Evolutionary conservation across 2,329 filamentous ascomycete species (phyloP).

Genomic region (Neofusicoccum kwambonambiense): DNA sequence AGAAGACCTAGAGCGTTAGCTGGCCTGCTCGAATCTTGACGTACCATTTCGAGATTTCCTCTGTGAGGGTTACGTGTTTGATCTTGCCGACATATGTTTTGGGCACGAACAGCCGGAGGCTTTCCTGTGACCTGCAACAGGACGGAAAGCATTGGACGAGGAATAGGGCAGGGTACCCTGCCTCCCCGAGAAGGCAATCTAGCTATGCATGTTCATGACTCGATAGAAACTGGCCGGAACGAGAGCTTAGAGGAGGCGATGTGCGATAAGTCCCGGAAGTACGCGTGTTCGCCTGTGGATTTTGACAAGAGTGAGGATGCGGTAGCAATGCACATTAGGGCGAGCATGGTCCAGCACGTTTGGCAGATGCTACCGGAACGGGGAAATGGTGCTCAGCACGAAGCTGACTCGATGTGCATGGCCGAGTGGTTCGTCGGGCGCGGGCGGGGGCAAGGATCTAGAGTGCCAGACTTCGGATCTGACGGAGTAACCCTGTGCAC

Average conservation of each 20-base stretch:
- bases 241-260: neutral
- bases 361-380: neutral
- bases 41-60: neutral
- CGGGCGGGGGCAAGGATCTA: neutral
- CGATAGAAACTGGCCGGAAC: neutral
- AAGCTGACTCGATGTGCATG: neutral
- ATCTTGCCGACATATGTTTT: neutral
- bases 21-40: neutral
- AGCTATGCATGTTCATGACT: neutral
- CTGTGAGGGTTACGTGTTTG: neutral
- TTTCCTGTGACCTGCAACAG: neutral
- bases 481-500: neutral
- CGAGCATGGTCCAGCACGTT: neutral
- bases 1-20: constrained; percentile 11
- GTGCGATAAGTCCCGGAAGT: neutral
- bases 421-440: neutral
- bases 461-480: neutral
- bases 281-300: neutral
- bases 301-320: neutral
- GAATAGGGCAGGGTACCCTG: neutral
- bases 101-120: neutral
- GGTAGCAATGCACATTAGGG: neutral
- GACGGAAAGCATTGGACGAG: neutral
- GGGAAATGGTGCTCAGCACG: neutral
- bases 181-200: neutral